Percentiles rank a stretch among this genome's conserved stretches.
Evolutionary conservation across 179 eudicot species (phyloP).

Genomic region (Vitellaria paradoxa): DNA sequence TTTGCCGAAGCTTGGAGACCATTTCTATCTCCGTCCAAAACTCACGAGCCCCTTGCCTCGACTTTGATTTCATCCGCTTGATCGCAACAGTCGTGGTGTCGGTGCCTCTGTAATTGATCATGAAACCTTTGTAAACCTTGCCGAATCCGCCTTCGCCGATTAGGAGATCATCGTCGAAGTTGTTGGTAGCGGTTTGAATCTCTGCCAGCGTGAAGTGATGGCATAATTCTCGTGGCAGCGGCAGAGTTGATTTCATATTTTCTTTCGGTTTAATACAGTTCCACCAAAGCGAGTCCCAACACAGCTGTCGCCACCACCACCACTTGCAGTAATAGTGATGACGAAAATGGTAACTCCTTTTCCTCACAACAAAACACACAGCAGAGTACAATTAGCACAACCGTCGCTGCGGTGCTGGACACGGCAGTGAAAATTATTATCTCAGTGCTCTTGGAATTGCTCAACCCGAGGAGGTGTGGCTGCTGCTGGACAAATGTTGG

Average conservation of each 20-base stretch:
- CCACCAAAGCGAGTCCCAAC: no score
- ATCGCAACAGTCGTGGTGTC: constrained; percentile 1
- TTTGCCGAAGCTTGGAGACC: constrained; percentile 4
- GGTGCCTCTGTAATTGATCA: constrained; percentile 13
- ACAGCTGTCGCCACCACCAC: no score
- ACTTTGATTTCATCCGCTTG: constrained; percentile 3
- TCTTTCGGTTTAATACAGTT: no score
- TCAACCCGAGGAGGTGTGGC: no score
- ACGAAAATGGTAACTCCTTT: no score
- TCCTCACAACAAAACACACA: no score
- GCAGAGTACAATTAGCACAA: no score
- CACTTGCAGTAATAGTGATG: no score
- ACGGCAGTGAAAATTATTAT: no score
- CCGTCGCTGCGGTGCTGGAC: no score
- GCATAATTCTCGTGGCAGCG: background rate
- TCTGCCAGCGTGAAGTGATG: constrained; percentile 28
- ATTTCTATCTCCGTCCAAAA: constrained; percentile 15
- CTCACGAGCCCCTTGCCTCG: constrained; percentile 14
- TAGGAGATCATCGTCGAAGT: constrained; percentile 37
- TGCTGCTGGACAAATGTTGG: background rate
- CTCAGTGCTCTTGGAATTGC: no score
- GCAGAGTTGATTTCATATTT: no score
- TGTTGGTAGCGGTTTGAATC: constrained; percentile 47
- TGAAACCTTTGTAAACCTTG: constrained; percentile 44
- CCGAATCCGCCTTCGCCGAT: constrained; percentile 66